phyloP scores from a whole-genome alignment of 306 rosid genomes.

The Hippophae gyantsensis region DNA sequence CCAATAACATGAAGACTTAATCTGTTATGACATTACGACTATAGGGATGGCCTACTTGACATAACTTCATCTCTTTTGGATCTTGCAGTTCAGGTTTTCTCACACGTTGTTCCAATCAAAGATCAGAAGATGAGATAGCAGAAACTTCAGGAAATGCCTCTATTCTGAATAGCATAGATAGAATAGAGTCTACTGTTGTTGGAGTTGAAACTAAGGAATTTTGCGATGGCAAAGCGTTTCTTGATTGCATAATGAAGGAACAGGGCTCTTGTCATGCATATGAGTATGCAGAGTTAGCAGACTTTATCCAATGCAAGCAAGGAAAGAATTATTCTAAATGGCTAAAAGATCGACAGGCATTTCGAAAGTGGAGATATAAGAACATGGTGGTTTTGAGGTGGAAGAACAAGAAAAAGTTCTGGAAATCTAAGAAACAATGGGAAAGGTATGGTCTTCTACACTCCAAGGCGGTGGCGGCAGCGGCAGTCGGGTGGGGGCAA shows the following conservation, averaged over 20 bases:
- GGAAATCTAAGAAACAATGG: conserved; percentile 23
- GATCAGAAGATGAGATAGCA: conserved; percentile 7
- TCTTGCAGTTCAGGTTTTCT: conserved; percentile 11
- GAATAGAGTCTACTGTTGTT: conserved; percentile 10
- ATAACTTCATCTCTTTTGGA: neutral
- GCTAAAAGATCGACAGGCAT: conserved; percentile 37
- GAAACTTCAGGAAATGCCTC: conserved; percentile 13
- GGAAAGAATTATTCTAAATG: conserved; percentile 54
- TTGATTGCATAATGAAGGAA: conserved; percentile 29
- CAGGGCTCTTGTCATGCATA: conserved; percentile 11
- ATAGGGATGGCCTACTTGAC: neutral
- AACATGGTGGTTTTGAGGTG: conserved; percentile 31
- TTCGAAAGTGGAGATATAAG: conserved; percentile 29
- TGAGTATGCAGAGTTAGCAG: conserved; percentile 47
- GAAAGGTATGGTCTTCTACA: neutral
- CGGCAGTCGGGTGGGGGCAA: too few relatives aligned
- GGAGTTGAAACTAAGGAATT: conserved; percentile 39
- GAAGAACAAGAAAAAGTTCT: conserved; percentile 35
- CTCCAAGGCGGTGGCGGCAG: too few relatives aligned
- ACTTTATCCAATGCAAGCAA: conserved; percentile 45
- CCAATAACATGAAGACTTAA: neutral
- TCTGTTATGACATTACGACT: neutral
- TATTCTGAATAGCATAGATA: neutral
- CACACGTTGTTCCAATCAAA: conserved; percentile 4
- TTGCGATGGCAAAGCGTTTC: conserved; percentile 41